Evolutionary conservation across 257 asterid genomes (phyloP), one percentile per base, ranked within the genome.

Genomic region (Striga asiatica): DNA sequence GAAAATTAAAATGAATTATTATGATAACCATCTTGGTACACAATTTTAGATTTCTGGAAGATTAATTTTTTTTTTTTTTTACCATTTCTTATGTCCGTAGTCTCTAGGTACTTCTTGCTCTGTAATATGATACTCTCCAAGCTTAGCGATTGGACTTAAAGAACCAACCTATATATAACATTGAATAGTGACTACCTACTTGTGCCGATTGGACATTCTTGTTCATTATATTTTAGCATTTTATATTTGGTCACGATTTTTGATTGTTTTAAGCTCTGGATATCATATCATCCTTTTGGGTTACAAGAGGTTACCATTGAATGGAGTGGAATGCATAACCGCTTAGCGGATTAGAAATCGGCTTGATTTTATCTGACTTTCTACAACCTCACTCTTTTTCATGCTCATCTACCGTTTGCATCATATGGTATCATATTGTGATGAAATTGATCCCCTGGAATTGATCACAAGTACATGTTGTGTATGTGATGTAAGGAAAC

Each of bases 311-410:
- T 27, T 37, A 11, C 17, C 45, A 39, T n/a, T 1, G n/a, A 39
- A 3, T n/a, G n/a, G 46, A 7, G n/a, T 8, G 14, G 2, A n/a
- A 39, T 39, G 46, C 8, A n/a, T 27, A 2, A 13, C 14, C 46
- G 13, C 13, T 38, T 38, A n/a, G 2, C 17, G 45, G 17, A 10
- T 18, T 38, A 7, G 13, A 11, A n/a, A 70, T 78, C 97, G 63
- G 97, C 97, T 84, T 18, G 23, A 52, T 58, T 52, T 58, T 37
- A 14, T 52, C 17, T 25, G 42, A n/a, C 66, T 27, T 35, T 16
- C 41, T 25, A 21, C 28, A 61, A 19, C 39, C 48, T 18, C 14
- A 19, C 58, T 64, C 6, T n/a, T 29, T 47, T 56, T 39, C 50
- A 14, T 24, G 17, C 32, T 57, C 22, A 2, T 61, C 38, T 35